A percentile compares a stretch with the other conserved stretches of the same genome.
Evolutionary conservation across 768 basidiomycete species (phyloP).

Genomic region (Strobilomyces dryophilus): DNA sequence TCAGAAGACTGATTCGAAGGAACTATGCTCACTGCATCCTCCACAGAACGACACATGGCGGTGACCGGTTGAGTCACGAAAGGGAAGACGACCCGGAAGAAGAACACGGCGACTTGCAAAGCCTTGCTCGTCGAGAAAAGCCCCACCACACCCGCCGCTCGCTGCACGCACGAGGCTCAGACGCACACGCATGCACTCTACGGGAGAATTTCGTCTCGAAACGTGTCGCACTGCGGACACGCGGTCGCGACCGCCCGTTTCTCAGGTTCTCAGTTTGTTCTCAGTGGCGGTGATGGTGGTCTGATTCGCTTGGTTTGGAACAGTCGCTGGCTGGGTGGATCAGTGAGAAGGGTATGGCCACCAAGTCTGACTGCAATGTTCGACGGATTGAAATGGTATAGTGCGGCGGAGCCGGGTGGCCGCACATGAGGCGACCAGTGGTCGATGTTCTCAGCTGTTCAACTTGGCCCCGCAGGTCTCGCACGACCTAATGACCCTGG

Average conservation of each 20-base stretch:
- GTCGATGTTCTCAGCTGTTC: neutral
- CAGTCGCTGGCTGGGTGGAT: neutral
- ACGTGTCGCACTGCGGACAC: constrained; percentile 7
- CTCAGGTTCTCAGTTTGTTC: neutral
- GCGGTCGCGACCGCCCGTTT: neutral
- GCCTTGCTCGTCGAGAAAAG: neutral
- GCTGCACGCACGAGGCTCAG: neutral
- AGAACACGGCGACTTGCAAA: neutral
- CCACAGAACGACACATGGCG: neutral
- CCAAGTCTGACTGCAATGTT: neutral
- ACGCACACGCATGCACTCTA: neutral
- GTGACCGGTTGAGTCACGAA: neutral
- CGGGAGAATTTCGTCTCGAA: constrained; percentile 9
- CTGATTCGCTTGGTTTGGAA: neutral
- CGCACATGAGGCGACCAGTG: neutral
- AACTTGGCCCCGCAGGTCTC: constrained; percentile 2
- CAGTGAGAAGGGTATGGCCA: neutral
- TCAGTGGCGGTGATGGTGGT: too few relatives aligned
- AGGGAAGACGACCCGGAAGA: neutral
- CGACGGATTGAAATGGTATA: neutral
- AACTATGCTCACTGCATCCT: neutral
- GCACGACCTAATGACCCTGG: neutral
- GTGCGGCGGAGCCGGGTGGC: neutral
- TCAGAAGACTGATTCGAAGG: neutral
- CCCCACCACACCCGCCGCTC: neutral